These are phyloP conservation scores for Calocybe gambosa DNA, from an alignment of 1,284 basidiomycete genomes.

Conservation along the genomic window DNA sequence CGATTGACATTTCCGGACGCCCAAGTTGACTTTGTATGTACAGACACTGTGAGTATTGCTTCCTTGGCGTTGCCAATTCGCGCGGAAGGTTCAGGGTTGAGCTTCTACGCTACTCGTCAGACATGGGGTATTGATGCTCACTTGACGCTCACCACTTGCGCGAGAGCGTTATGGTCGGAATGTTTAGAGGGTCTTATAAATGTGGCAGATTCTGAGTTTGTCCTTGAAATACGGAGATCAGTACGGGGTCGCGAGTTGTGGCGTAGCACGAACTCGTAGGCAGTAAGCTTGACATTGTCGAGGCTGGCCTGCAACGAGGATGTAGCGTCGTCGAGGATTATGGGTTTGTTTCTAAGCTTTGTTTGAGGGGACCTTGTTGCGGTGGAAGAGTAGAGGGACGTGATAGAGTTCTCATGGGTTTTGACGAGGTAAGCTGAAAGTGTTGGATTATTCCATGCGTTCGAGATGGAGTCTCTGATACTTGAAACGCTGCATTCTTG, in stretches of 20 bases:
- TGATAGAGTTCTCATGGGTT: slow-evolving; percentile 44
- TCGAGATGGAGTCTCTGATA: slow-evolving; percentile 38
- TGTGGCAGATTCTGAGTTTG: slow-evolving; percentile 44
- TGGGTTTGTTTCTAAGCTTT: slow-evolving; percentile 32
- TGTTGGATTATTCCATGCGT: slow-evolving; percentile 48
- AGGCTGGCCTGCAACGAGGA: slow-evolving; percentile 41
- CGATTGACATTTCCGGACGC: slow-evolving; percentile 53
- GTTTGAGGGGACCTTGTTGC: slow-evolving; percentile 38
- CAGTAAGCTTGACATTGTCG: slow-evolving; percentile 42
- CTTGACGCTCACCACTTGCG: slow-evolving; percentile 33
- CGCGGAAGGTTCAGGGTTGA: slow-evolving; percentile 16
- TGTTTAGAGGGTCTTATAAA: slow-evolving; percentile 61
- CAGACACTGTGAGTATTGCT: slow-evolving; percentile 50
- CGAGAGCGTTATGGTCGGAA: slow-evolving; percentile 58
- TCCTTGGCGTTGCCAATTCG: slow-evolving; percentile 24
- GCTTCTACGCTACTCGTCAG: slow-evolving; percentile 25
- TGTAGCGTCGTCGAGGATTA: slow-evolving; percentile 36
- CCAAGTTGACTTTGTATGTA: slow-evolving; percentile 57
- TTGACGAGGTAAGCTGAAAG: slow-evolving; percentile 51
- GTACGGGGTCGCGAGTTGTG: slow-evolving; percentile 3
- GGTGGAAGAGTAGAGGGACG: slow-evolving; percentile 33
- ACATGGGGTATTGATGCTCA: slow-evolving; percentile 1
- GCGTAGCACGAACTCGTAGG: slow-evolving; percentile 48
- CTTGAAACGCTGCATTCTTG: slow-evolving; percentile 44
- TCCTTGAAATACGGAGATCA: slow-evolving; percentile 27